Evolutionary conservation across 2,329 filamentous ascomycete species (phyloP).

Genomic region (Coniochaeta sp.): DNA sequence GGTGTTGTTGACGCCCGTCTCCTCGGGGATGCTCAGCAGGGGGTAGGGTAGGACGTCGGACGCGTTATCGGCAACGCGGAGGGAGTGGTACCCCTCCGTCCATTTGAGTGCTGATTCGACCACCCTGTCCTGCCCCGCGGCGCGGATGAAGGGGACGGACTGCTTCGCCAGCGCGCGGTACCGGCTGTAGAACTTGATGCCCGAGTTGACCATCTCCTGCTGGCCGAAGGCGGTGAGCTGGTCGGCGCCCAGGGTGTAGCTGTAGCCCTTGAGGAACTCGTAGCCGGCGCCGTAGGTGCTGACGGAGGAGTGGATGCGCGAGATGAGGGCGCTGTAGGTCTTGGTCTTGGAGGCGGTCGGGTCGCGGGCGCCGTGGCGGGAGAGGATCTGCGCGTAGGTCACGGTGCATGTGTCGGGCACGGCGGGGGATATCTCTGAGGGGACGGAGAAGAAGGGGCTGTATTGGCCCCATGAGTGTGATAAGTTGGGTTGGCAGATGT

Average conservation of each 20-base stretch:
- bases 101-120: constrained; percentile 63
- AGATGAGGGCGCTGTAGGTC: constrained; percentile 56
- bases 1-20: constrained; percentile 66
- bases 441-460: constrained; percentile 73
- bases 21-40: constrained; percentile 66
- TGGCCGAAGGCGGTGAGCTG: constrained; percentile 59
- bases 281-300: constrained; percentile 55
- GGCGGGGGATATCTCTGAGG: constrained; percentile 53
- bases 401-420: constrained; percentile 63
- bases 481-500: constrained; percentile 54
- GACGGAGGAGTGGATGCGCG: constrained; percentile 53
- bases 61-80: constrained; percentile 28
- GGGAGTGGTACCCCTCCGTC: constrained; percentile 63
- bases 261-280: constrained; percentile 64
- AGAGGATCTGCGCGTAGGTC: constrained; percentile 75
- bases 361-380: constrained; percentile 77
- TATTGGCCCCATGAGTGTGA: constrained; percentile 81
- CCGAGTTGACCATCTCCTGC: constrained; percentile 66
- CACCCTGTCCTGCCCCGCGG: constrained; percentile 33
- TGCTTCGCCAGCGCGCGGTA: constrained; percentile 54
- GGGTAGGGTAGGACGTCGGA: constrained; percentile 39
- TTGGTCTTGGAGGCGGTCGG: constrained; percentile 64
- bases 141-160: constrained; percentile 36
- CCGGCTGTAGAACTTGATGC: constrained; percentile 65
- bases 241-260: constrained; percentile 52